Evolutionary conservation across 2,329 filamentous ascomycete genomes (phyloP).

Genomic region (Aureobasidium lini): DNA sequence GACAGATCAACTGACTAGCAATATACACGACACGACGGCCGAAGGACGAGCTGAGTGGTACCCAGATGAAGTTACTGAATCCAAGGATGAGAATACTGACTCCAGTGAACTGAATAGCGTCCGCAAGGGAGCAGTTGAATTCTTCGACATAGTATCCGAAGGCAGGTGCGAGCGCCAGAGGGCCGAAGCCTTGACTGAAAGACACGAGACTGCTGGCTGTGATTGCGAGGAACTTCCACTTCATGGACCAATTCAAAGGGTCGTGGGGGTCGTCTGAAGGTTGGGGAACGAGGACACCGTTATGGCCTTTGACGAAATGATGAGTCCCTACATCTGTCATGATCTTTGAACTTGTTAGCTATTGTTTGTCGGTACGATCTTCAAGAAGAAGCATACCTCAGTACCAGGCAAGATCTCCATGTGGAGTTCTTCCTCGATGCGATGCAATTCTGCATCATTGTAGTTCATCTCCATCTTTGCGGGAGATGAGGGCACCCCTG

Average conservation of each 20-base stretch:
- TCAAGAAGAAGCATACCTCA: conserved; percentile 25
- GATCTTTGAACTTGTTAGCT: conserved; percentile 24
- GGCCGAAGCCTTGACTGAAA: conserved; percentile 49
- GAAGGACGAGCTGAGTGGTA: conserved; percentile 40
- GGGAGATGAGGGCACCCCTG: not conserved
- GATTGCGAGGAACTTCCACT: conserved; percentile 45
- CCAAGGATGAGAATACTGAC: conserved; percentile 50
- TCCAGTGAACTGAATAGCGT: conserved; percentile 51
- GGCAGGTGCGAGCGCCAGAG: conserved; percentile 51
- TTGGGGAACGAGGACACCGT: conserved; percentile 45
- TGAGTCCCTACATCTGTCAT: conserved; percentile 55
- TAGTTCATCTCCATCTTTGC: conserved; percentile 43
- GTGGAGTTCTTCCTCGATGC: conserved; percentile 46
- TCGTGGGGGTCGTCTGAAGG: conserved; percentile 40
- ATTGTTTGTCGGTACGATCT: not conserved
- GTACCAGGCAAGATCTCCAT: conserved; percentile 50
- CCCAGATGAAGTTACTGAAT: conserved; percentile 56
- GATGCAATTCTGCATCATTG: conserved; percentile 33
- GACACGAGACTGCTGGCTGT: conserved; percentile 38
- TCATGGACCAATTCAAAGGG: conserved; percentile 42
- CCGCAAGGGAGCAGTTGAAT: conserved; percentile 46
- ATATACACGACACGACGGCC: conserved; percentile 49
- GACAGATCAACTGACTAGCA: conserved; percentile 44
- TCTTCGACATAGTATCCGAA: conserved; percentile 51
- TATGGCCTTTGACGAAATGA: conserved; percentile 54